phyloP scores from a whole-genome alignment of 148 eudicot genomes.

The Spergularia marina region DNA sequence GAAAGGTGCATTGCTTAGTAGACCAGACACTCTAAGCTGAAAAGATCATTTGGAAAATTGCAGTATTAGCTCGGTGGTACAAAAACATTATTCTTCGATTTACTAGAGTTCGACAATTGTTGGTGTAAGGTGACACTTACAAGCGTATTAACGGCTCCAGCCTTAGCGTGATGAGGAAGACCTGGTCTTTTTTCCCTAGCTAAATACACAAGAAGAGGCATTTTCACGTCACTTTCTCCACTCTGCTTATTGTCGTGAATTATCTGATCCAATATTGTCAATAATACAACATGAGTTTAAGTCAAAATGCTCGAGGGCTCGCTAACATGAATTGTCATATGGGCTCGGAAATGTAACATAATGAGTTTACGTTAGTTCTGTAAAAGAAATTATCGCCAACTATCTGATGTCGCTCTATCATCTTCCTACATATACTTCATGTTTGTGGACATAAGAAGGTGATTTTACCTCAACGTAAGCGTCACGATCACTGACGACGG shows the following conservation, averaged over 20 bases:
- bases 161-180: slow-evolving; percentile 62
- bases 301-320: no score
- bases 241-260: slow-evolving; percentile 23
- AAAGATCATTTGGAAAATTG: not conserved
- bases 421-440: not conserved
- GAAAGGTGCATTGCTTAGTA: slow-evolving; percentile 52
- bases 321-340: no score
- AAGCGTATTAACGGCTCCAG: slow-evolving; percentile 63
- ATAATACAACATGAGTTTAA: not conserved
- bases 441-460: not conserved
- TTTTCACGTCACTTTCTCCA: slow-evolving; percentile 22
- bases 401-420: not conserved
- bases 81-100: no score
- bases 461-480: slow-evolving; percentile 30
- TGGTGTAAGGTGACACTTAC: slow-evolving; percentile 28
- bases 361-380: no score
- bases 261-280: slow-evolving; percentile 17
- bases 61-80: no score
- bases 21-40: slow-evolving; percentile 44
- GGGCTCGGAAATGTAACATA: no score
- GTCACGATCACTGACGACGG: slow-evolving; percentile 34
- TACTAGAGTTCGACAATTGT: not conserved
- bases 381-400: no score
- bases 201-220: slow-evolving; percentile 63
- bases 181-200: slow-evolving; percentile 60